These are phyloP conservation scores for Leccinum incarnatum DNA, from an alignment of 768 basidiomycete genomes.

Conservation along the genomic window DNA sequence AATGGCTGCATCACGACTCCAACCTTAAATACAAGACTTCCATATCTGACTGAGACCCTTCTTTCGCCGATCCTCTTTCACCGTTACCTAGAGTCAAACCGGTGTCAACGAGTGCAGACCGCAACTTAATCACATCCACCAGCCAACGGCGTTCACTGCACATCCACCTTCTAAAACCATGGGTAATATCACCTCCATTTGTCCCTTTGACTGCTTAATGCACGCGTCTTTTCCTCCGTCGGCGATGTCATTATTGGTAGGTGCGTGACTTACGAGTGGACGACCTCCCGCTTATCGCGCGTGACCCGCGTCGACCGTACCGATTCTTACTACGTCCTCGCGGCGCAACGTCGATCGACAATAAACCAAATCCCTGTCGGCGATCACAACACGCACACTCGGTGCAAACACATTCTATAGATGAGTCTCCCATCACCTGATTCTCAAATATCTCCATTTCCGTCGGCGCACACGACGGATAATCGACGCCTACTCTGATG, in stretches of 20 bases:
- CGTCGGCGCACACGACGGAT: background rate
- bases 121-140: conserved; percentile 10
- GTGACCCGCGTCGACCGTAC: conserved; percentile 1
- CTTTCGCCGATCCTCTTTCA: conserved; percentile 6
- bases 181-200: background rate
- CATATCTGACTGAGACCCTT: background rate
- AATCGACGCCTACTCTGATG: conserved; percentile 6
- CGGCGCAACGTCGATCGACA: background rate
- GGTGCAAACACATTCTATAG: background rate
- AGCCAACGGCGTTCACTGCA: background rate
- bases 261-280: background rate
- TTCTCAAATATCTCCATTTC: conserved; percentile 10
- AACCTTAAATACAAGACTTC: conserved; percentile 4
- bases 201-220: background rate
- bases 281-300: background rate
- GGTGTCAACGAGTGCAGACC: conserved; percentile 10
- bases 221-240: background rate
- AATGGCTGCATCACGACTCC: background rate
- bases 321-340: conserved; percentile 10
- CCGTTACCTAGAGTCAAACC: conserved; percentile 1
- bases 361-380: conserved; percentile 8
- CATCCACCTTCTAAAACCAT: conserved; percentile 2
- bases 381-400: conserved; percentile 21
- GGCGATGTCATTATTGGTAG: conserved; percentile 1
- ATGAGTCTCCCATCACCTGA: conserved; percentile 1